Percentiles rank a stretch among this genome's conserved stretches.
Conservation (phyloP, 2,329 filamentous ascomycete genomes). For the Lasiodiplodia citricola region DNA sequence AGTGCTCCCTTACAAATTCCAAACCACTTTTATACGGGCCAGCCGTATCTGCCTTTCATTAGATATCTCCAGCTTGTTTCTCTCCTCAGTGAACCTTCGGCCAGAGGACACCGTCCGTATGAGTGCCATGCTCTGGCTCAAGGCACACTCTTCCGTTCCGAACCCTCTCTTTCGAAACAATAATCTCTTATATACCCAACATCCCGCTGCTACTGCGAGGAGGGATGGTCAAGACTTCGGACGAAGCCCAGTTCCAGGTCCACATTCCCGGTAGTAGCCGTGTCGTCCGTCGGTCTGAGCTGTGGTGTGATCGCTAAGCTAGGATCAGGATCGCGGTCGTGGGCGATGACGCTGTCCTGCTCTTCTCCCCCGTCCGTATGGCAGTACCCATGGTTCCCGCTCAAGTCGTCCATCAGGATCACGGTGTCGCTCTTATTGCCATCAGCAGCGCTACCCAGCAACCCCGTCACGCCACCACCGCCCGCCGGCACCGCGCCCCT, state of each 20-base stretch:
- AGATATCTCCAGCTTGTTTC: not conserved
- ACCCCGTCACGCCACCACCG: not conserved
- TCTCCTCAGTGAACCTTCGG: not conserved
- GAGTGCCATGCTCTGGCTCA: not conserved
- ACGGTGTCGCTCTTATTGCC: constrained; percentile 5
- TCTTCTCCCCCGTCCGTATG: not conserved
- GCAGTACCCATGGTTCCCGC: not conserved
- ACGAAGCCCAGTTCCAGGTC: not conserved
- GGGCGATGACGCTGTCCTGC: not conserved
- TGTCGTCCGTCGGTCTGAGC: not conserved
- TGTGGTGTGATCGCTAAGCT: not conserved
- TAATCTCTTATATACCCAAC: not conserved
- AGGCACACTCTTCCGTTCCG: not conserved
- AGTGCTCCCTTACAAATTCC: not conserved
- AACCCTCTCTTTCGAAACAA: not conserved
- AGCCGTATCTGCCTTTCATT: not conserved
- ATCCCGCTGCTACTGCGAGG: not conserved
- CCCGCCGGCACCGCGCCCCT: not conserved
- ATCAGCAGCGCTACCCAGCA: not conserved
- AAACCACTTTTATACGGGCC: not conserved
- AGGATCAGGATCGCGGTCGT: not conserved
- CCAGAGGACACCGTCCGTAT: not conserved
- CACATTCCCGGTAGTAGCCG: not conserved
- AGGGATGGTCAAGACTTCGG: not conserved
- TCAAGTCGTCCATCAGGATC: constrained; percentile 19